Base-by-base conservation (phyloP, 192 early-diverging fungal species). In the Glomus cerebriforme region DNA sequence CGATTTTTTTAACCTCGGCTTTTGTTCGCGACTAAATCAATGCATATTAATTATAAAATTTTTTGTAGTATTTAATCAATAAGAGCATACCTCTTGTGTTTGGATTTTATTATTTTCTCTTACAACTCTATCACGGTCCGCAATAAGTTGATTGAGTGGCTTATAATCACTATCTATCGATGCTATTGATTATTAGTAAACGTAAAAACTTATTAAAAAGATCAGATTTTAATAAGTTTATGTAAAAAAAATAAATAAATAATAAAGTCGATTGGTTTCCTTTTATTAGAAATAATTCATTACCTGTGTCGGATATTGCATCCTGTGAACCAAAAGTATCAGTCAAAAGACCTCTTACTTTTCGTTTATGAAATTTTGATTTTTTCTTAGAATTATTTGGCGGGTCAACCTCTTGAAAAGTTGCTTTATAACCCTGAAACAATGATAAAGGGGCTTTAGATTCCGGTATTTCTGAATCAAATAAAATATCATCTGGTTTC, bases 371-470 rank as follows among this genome's bases (percentile, higher is more conserved):
- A 60, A 73, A 64, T 4, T 81, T 82, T 37, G 68, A 66, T 68
- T 80, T 83, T 47, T 76, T 81, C 59, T 83, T 64, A 80, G 81
- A 17, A 80, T 79, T 15, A 62, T 74, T 65, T 83, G 77, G 9
- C 67, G 69, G 8, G 32, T 82, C 27, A 26, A 47, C 12, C 39
- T 82, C 84, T 37, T 87, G 86, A 83, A 86, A 90, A 15, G 88
- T 81, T 19, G 86, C 85, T 27, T 85, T 83, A 66, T 87, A 90
- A 5, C 89, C 86, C 73, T 89, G 86, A 62, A 89, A 88, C 31
- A 90, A 70, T 8, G 89, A 90, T 10, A 90, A 82, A 7, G 85
- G 81, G 13, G 85, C 81, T 19, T 70, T 84, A 17, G 89, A 82
- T 47, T 87, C 89, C 27, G 89, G 89, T 63, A 90, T 87, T 19